Base-by-base conservation (phyloP, 164 flowering plant species). In the Vitis rupestris region DNA sequence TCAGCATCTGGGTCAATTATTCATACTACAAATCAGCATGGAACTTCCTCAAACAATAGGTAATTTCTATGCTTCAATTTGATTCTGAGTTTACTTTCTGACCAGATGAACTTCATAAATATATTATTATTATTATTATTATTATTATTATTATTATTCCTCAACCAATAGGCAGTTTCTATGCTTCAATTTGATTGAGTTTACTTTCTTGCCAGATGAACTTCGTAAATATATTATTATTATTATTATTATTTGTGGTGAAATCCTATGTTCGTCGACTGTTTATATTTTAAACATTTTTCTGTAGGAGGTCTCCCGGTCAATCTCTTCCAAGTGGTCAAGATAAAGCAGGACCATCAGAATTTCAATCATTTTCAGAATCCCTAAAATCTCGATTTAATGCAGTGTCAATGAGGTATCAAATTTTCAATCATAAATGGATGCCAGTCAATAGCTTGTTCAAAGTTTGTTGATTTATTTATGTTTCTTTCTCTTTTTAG, bases 261-360 rank as follows among this genome's bases (percentile, higher is more conserved):
- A 67, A 65, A 10, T 29, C 13, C 15, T 29, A 1, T 37, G 44
- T 37, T 37, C 44, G 1, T 0, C 7, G 44, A 6, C 44, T 3
- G 44, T 6, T 37, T 37, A 37, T 37, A 17, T 19, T 23, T 50
- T 50, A 49, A 50, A 37, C n/a, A 2, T 52, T 17, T 51, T 6
- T 12, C 4, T 72, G 29, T 37, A 70, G 80, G 65, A 69, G 79
- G 63, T 80, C 80, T 50, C 77, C 75, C 17, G 68, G 63, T 72
- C 81, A 67, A 17, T 68, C 83, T 62, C 69, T 73, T 10, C 79
- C 79, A 9, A 67, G 49, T 51, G 71, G 56, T 72, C 83, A 78
- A 60, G 86, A 80, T 15, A 67, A 75, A 69, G 83, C 82, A 23
- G 86, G 84, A 48, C 83, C 82, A n/a, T 83, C 86, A 58, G 86